Base-by-base conservation (phyloP, 768 basidiomycete species). In the Calocybe gangraenosa region DNA sequence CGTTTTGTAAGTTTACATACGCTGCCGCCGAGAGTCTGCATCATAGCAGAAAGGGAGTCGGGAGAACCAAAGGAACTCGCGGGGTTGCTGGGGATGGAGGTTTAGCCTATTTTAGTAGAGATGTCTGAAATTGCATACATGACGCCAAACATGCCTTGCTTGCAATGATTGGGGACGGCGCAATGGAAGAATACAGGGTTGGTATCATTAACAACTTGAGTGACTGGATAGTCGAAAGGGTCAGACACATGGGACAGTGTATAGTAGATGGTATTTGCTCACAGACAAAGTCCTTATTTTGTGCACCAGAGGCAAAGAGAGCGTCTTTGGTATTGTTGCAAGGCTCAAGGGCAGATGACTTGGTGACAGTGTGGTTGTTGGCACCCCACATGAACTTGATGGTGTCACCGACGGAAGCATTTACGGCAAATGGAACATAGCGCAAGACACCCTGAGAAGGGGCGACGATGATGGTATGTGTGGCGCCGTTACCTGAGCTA, bases 101-200 rank as follows among this genome's bases (percentile, higher is more conserved):
- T 33, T 23, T 10, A 25, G 30, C 23, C 40, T 15, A 33, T n/a
- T 5, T 9, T 14, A 32, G 14, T 7, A 10, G 9, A 3, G 14
- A 37, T 23, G 28, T 34, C 25, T 37, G 18, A 31, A 17, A 1
- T 14, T 15, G 60, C 67, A 47, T 57, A 78, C 76, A 86, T 81
- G 66, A 85, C 75, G 66, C 85, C 87, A 60, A 87, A 91, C 87
- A 91, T 91, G 56, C 87, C 89, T 74, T 86, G 82, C 59, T 78
- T 63, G 61, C 89, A 91, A 62, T 92, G 88, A 45, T 55, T 65
- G 35, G 83, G 78, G 37, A 78, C 76, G 50, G 68, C 79, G 64
- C 87, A 91, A 71, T 81, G 84, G 79, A 71, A 87, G 78, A 74
- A 88, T 44, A 71, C 72, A n/a, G 85, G 75, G 56, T 79, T 72